Conservation (phyloP, 306 rosid genomes). For the Cicer arietinum region DNA sequence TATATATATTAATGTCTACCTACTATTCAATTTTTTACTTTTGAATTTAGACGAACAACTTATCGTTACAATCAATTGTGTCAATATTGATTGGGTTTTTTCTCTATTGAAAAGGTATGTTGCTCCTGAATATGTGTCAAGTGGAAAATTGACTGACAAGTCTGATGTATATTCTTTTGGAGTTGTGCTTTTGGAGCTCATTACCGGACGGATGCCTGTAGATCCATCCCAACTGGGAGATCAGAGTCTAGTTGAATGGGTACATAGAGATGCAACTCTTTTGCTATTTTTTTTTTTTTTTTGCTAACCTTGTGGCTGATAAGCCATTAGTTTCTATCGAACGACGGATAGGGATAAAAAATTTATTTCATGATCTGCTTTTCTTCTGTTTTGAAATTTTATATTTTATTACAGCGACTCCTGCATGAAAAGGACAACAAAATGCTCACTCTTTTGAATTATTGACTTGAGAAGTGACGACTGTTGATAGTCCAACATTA, state of each 20-base stretch:
- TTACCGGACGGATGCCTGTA: conserved; percentile 90
- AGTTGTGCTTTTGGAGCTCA: conserved; percentile 90
- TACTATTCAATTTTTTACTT: conserved; percentile 18
- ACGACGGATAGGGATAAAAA: background rate
- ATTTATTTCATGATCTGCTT: conserved; percentile 4
- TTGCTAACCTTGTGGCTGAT: conserved; percentile 1
- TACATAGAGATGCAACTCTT: conserved; percentile 46
- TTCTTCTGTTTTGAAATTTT: conserved; percentile 6
- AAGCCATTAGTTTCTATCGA: background rate
- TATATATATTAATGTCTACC: conserved; percentile 27
- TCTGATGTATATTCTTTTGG: conserved; percentile 92
- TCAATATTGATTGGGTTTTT: conserved; percentile 7
- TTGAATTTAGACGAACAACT: conserved; percentile 3
- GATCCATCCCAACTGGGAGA: conserved; percentile 88
- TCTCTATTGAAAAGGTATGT: conserved; percentile 64
- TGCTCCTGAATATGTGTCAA: conserved; percentile 97
- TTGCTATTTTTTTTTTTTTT: background rate
- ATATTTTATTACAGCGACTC: background rate
- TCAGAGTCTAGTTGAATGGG: conserved; percentile 96
- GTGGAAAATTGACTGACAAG: conserved; percentile 90
- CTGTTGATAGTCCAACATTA: too few relatives aligned
- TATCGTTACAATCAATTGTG: background rate
- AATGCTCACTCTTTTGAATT: conserved; percentile 2
- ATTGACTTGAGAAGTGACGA: background rate
- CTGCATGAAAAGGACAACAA: background rate